Evolutionary conservation across 106 monocot genomes (phyloP).

Genomic region (Allium fistulosum): DNA sequence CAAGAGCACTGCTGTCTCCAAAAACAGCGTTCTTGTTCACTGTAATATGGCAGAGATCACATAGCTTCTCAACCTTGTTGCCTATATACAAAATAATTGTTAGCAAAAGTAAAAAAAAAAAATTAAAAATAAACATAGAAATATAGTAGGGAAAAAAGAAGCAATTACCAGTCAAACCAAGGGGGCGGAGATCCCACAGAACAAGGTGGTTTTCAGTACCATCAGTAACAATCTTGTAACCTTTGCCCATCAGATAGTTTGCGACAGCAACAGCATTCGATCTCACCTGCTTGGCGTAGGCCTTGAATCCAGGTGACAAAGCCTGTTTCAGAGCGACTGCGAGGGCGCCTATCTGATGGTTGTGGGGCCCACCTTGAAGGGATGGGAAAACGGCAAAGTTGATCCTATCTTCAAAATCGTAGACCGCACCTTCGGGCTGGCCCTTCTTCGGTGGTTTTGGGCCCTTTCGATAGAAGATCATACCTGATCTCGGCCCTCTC

Average conservation of each 20-base stretch:
- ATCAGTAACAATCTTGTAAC: constrained; percentile 63
- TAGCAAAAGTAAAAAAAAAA: neutral
- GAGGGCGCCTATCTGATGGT: constrained; percentile 68
- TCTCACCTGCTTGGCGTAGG: constrained; percentile 64
- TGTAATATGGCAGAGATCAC: constrained; percentile 74
- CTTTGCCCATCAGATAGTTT: constrained; percentile 46
- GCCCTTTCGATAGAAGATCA: constrained; percentile 85
- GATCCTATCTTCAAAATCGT: constrained; percentile 67
- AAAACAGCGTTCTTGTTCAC: constrained; percentile 79
- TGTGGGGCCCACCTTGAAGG: constrained; percentile 82
- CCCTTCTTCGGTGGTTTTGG: constrained; percentile 76
- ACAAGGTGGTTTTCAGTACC: constrained; percentile 84
- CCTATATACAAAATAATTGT: constrained; percentile 19
- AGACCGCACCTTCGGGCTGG: constrained; percentile 59
- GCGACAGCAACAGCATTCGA: constrained; percentile 50
- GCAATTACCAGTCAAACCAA: constrained; percentile 57
- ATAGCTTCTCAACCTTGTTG: constrained; percentile 83
- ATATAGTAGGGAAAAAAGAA: neutral
- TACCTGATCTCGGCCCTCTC: constrained; percentile 66
- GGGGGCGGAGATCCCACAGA: constrained; percentile 76
- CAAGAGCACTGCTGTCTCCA: constrained; percentile 74
- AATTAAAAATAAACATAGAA: too few relatives aligned
- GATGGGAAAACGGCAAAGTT: constrained; percentile 75
- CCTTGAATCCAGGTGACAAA: constrained; percentile 49
- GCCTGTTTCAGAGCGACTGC: constrained; percentile 67